phyloP scores from a whole-genome alignment of 1,284 basidiomycete species.

The Rugosomyces carneus region DNA sequence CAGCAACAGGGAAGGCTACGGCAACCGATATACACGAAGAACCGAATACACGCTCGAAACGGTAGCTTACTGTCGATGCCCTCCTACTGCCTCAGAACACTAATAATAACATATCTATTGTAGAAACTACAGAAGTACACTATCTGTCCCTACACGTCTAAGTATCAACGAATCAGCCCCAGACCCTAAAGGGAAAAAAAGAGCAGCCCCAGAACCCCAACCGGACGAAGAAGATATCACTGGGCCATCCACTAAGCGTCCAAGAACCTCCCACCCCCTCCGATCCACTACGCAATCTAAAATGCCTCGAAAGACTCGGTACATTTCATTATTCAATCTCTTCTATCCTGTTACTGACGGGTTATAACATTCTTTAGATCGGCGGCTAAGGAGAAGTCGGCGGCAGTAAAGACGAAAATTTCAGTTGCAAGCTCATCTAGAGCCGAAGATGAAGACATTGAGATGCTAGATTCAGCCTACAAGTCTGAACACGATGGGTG shows the following conservation, averaged over 20 bases:
- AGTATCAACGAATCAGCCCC: slow-evolving; percentile 69
- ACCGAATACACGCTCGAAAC: slow-evolving; percentile 41
- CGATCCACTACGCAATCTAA: slow-evolving; percentile 49
- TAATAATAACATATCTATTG: slow-evolving; percentile 13
- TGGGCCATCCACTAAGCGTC: slow-evolving; percentile 52
- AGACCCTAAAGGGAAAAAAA: slow-evolving; percentile 81
- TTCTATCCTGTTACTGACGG: slow-evolving; percentile 11
- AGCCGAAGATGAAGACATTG: slow-evolving; percentile 62
- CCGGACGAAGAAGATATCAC: slow-evolving; percentile 56
- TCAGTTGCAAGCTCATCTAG: slow-evolving; percentile 54
- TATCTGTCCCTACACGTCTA: slow-evolving; percentile 41
- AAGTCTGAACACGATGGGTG: slow-evolving; percentile 49
- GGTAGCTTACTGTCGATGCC: slow-evolving; percentile 38
- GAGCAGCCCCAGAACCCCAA: slow-evolving; percentile 61
- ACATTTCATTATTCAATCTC: slow-evolving; percentile 17
- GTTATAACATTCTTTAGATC: slow-evolving; percentile 31
- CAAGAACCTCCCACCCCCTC: slow-evolving; percentile 57
- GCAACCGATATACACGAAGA: slow-evolving; percentile 53
- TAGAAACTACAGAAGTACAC: slow-evolving; percentile 55
- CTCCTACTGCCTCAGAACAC: slow-evolving; percentile 5
- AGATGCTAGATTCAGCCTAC: slow-evolving; percentile 67
- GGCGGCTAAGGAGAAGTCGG: slow-evolving; percentile 55
- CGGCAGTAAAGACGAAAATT: slow-evolving; percentile 52
- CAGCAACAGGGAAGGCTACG: slow-evolving; percentile 61
- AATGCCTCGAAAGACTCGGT: slow-evolving; percentile 76